Base-by-base conservation (phyloP, 1,284 basidiomycete genomes). In the Tilletia horrida region DNA sequence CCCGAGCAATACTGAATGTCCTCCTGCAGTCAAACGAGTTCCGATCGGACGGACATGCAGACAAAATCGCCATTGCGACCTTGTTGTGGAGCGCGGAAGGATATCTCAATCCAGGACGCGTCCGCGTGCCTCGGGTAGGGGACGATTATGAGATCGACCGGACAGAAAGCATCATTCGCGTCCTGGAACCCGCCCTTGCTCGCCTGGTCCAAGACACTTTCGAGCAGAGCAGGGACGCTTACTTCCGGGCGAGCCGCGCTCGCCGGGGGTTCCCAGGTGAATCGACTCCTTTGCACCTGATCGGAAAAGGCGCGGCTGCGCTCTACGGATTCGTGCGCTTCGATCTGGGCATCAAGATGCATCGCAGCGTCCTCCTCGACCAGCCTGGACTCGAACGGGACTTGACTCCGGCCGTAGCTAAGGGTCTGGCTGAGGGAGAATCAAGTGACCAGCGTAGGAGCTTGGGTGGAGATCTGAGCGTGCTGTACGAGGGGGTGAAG, bases 201-300 rank as follows among this genome's bases (percentile, higher is more conserved):
- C 55, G 31, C 21, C 27, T 59, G 13, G 21, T 59, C 16, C 55
- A 59, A 29, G 3, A 11, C 27, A 59, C 55, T 3, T 59, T 59
- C 31, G 55, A 59, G 16, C 29, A 29, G 25, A 59, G 55, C 27
- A 25, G 55, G 14, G 55, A 59, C 35, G 55, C 55, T 25, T 59
- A 59, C 55, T 59, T 59, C 55, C 55, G 55, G 27, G 55, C 55
- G 23, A 52, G 50, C 14, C 50, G 50, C 25, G 47, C 18, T 3
- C n/a, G 25, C 3, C 13, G 3, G 13, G 27, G 13, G 23, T 21
- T 13, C 6, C 21, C 6, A 27, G 13, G 3, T 11, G 50, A 52
- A 3, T 18, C 29, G 27, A 59, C 27, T 40, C 55, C 55, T 11
- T 21, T 59, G 4, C 55, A 25, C 13, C 35, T 16, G 16, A 1